phyloP scores from a whole-genome alignment of 2,329 filamentous ascomycete species.

The Periglandula ipomoeae region DNA sequence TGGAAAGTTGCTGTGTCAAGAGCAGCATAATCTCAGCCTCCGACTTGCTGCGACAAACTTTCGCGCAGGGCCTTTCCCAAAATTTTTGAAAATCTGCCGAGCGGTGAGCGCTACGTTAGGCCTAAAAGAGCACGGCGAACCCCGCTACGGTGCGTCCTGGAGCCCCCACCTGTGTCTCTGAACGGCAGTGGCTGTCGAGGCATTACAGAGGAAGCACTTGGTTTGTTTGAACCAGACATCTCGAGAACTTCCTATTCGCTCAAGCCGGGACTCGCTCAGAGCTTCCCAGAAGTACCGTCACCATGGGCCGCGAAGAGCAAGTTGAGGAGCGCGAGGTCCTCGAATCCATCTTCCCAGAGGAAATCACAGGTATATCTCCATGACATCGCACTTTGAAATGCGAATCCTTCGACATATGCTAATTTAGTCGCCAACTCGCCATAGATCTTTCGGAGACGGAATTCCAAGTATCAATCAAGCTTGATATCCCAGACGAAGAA shows the following conservation, averaged over 20 bases:
- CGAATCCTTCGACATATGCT: no score
- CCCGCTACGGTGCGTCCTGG: slow-evolving; percentile 17
- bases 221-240: background rate
- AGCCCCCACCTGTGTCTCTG: slow-evolving; percentile 15
- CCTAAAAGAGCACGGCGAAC: slow-evolving; percentile 13
- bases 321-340: slow-evolving; percentile 94
- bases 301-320: slow-evolving; percentile 76
- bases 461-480: slow-evolving; percentile 75
- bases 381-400: background rate
- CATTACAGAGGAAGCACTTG: no score
- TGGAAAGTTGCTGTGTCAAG: background rate
- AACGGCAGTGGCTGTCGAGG: background rate
- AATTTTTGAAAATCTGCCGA: slow-evolving; percentile 23
- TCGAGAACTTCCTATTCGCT: background rate
- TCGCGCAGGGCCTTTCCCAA: slow-evolving; percentile 4
- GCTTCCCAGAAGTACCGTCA: slow-evolving; percentile 1
- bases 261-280: background rate
- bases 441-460: slow-evolving; percentile 83
- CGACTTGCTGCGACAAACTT: background rate
- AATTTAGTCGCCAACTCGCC: background rate
- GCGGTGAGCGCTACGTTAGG: slow-evolving; percentile 23
- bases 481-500: slow-evolving; percentile 64
- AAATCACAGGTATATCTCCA: slow-evolving; percentile 68
- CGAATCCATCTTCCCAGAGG: slow-evolving; percentile 95
- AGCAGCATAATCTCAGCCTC: background rate